Evolutionary conservation across 768 basidiomycete species (phyloP).

Genomic region (Amanita inopinata): DNA sequence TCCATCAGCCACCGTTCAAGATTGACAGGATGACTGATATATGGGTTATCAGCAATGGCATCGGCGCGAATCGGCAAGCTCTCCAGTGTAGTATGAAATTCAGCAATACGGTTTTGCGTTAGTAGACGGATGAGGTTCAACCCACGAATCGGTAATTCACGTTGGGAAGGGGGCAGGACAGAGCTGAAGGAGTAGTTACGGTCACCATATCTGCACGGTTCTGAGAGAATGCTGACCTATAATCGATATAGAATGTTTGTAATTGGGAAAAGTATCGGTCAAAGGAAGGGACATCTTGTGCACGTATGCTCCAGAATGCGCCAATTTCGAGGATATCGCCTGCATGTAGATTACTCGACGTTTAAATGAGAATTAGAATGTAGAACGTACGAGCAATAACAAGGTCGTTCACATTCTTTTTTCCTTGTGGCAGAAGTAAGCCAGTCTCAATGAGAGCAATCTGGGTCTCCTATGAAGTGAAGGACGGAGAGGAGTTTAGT

Average conservation of each 20-base stretch:
- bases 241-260: conserved; percentile 83
- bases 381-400: conserved; percentile 56
- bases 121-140: conserved; percentile 92
- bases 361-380: neutral
- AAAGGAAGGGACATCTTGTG: conserved; percentile 84
- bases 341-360: conserved; percentile 18
- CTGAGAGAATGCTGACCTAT: conserved; percentile 34
- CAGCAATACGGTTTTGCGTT: conserved; percentile 92
- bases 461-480: conserved; percentile 25
- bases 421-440: conserved; percentile 61
- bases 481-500: neutral
- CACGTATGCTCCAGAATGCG: conserved; percentile 86
- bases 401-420: conserved; percentile 58
- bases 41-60: conserved; percentile 57
- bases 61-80: conserved; percentile 69
- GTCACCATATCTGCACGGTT: conserved; percentile 1
- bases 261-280: conserved; percentile 93
- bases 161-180: conserved; percentile 71
- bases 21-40: conserved; percentile 78
- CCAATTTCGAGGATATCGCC: conserved; percentile 96
- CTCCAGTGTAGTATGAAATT: conserved; percentile 95
- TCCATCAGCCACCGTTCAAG: conserved; percentile 98
- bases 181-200: conserved; percentile 30
- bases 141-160: conserved; percentile 83
- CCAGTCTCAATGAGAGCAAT: conserved; percentile 71